Evolutionary conservation across 2,329 filamentous ascomycete genomes (phyloP).

Genomic region (Lizonia empirigonia): DNA sequence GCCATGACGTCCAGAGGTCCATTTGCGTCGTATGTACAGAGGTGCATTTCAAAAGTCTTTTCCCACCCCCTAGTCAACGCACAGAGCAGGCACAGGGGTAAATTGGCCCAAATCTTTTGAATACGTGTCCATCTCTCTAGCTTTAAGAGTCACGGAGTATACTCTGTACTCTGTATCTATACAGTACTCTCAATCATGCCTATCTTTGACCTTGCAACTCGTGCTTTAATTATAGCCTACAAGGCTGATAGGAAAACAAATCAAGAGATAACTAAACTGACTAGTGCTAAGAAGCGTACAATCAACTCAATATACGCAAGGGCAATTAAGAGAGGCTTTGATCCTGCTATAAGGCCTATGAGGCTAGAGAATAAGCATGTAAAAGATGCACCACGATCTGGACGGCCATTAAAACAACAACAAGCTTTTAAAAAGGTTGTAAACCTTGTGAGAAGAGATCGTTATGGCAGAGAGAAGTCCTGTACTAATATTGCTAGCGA

Average conservation of each 20-base stretch:
- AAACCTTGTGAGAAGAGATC: conserved; percentile 1
- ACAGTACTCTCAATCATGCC: background rate
- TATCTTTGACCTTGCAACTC: background rate
- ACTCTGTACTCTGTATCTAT: too few species aligned
- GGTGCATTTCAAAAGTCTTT: too few species aligned
- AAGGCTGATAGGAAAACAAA: background rate
- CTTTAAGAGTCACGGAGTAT: too few species aligned
- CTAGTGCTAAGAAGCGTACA: background rate
- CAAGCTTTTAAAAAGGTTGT: background rate
- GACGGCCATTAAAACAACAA: too few species aligned
- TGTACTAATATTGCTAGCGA: conserved; percentile 19
- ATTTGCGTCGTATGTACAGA: too few species aligned
- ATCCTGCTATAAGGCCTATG: background rate
- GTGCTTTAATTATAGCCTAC: background rate
- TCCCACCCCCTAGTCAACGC: too few species aligned
- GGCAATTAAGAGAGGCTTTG: background rate
- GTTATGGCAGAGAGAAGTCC: conserved; percentile 19
- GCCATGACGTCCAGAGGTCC: too few species aligned
- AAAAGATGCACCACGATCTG: background rate
- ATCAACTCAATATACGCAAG: background rate
- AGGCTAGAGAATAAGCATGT: background rate
- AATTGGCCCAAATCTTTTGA: too few species aligned
- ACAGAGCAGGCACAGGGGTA: too few species aligned
- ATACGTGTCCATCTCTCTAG: too few species aligned
- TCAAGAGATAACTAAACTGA: background rate